These are phyloP conservation scores for Candida sithepensis DNA, from an alignment of 805 yeast species.

Conservation along the genomic window DNA sequence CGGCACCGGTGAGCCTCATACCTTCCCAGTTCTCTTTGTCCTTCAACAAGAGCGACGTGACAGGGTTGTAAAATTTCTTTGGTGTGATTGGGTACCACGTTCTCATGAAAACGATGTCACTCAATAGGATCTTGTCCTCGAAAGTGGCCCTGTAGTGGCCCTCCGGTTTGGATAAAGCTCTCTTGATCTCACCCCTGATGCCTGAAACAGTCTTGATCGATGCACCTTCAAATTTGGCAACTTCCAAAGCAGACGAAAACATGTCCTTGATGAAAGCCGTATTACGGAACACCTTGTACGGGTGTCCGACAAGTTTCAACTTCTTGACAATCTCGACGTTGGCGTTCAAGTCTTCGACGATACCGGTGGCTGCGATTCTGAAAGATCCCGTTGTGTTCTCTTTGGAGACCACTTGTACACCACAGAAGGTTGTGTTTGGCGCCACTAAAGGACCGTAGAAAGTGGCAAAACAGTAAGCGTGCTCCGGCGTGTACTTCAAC, in stretches of 20 bases:
- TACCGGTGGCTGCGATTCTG: constrained; percentile 95
- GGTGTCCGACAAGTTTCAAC: constrained; percentile 91
- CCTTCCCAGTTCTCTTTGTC: constrained; percentile 92
- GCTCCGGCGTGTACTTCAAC: constrained; percentile 98
- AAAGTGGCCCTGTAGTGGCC: constrained; percentile 96
- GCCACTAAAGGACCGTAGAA: constrained; percentile 97
- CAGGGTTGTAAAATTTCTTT: constrained; percentile 92
- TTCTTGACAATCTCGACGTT: constrained; percentile 92
- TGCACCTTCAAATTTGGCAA: constrained; percentile 97
- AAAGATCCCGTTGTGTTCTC: constrained; percentile 84
- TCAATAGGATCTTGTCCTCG: constrained; percentile 89
- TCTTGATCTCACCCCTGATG: constrained; percentile 93
- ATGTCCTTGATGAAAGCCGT: constrained; percentile 97
- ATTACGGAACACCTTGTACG: constrained; percentile 88
- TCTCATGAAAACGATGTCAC: constrained; percentile 84
- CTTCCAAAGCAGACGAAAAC: constrained; percentile 90
- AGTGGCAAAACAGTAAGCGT: constrained; percentile 91
- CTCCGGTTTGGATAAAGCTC: constrained; percentile 91
- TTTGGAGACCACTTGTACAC: constrained; percentile 83
- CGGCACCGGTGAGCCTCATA: constrained; percentile 92
- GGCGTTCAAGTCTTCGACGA: constrained; percentile 89
- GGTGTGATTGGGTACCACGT: constrained; percentile 97
- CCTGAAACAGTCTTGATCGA: constrained; percentile 95
- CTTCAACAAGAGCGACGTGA: constrained; percentile 75
- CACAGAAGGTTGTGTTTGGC: constrained; percentile 97